Evolutionary conservation across 768 basidiomycete genomes (phyloP).

Genomic region (Boletus speciosus): DNA sequence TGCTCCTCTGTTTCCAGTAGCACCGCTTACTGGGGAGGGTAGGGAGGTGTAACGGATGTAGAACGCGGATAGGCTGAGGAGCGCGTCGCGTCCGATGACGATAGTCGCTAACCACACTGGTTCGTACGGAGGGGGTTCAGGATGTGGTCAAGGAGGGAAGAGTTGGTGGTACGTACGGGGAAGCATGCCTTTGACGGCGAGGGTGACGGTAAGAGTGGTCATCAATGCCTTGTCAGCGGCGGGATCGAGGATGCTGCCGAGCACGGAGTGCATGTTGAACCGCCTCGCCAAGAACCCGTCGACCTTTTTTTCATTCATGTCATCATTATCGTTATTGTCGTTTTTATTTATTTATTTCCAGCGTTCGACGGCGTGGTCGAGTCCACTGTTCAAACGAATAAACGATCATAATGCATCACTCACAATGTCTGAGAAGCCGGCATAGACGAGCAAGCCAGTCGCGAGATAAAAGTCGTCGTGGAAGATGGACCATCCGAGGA

Average conservation of each 20-base stretch:
- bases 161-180: slow-evolving; percentile 54
- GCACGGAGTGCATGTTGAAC: slow-evolving; percentile 84
- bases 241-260: slow-evolving; percentile 94
- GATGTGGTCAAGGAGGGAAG: not conserved
- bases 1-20: not conserved
- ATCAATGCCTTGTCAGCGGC: slow-evolving; percentile 95
- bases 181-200: slow-evolving; percentile 79
- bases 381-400: slow-evolving; percentile 2
- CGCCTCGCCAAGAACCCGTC: slow-evolving; percentile 89
- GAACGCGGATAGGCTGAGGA: slow-evolving; percentile 84
- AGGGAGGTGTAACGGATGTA: slow-evolving; percentile 91
- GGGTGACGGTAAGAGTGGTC: slow-evolving; percentile 86
- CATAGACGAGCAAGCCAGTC: slow-evolving; percentile 80
- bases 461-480: slow-evolving; percentile 78
- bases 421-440: slow-evolving; percentile 91
- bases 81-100: slow-evolving; percentile 85
- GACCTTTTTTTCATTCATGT: slow-evolving; percentile 44
- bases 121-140: not conserved
- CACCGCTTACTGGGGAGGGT: slow-evolving; percentile 64
- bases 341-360: not conserved
- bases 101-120: slow-evolving; percentile 81
- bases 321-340: not conserved
- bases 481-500: slow-evolving; percentile 88
- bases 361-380: not conserved
- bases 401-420: slow-evolving; percentile 27